Conservation (phyloP, 805 yeast genomes). For the Candida hungchunana region DNA sequence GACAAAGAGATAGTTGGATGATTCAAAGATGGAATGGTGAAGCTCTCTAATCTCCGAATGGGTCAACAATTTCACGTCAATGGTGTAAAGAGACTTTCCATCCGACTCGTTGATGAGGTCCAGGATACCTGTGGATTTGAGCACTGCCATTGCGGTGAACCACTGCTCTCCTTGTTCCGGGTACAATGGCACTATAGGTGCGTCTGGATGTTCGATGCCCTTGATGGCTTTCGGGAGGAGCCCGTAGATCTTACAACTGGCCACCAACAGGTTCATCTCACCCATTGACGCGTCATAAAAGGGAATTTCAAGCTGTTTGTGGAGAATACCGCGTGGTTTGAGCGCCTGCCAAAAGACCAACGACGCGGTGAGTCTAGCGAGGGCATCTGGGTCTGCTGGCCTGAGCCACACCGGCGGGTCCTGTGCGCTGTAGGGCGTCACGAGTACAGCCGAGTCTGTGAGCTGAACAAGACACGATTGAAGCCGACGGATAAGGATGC, state of each 20-base stretch:
- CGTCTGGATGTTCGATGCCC: constrained; percentile 15
- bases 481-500: constrained; percentile 8
- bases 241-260: constrained; percentile 63
- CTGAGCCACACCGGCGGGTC: constrained; percentile 14
- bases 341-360: constrained; percentile 55
- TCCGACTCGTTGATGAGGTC: constrained; percentile 60
- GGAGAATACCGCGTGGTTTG: constrained; percentile 47
- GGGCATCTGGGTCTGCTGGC: constrained; percentile 26
- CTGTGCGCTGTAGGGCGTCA: constrained; percentile 5
- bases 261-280: constrained; percentile 42
- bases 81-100: constrained; percentile 54
- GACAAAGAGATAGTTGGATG: constrained; percentile 53
- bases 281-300: constrained; percentile 29
- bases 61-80: constrained; percentile 49
- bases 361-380: constrained; percentile 40
- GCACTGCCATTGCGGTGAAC: constrained; percentile 69
- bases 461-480: constrained; percentile 13
- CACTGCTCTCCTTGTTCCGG: constrained; percentile 42
- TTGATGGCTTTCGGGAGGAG: constrained; percentile 29
- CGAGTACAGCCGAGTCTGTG: constrained; percentile 5
- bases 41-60: constrained; percentile 60
- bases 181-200: constrained; percentile 17
- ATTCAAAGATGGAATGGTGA: constrained; percentile 58
- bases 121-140: constrained; percentile 58
- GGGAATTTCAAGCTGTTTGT: constrained; percentile 33